phyloP scores from a whole-genome alignment of 345 rosid species.

The Balakata baccata region DNA sequence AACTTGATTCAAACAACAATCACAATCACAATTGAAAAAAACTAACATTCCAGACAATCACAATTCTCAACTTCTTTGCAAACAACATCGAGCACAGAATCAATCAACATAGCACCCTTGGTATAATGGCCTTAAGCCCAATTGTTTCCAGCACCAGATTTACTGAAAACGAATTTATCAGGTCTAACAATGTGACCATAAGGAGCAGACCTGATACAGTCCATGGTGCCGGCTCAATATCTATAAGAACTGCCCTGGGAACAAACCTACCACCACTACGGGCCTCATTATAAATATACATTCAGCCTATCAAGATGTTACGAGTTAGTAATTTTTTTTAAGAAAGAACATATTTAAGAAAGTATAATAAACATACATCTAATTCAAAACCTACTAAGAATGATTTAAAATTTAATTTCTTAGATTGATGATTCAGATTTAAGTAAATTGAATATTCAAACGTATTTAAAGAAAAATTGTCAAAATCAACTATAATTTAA shows the following conservation, averaged over 20 bases:
- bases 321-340: too few relatives aligned
- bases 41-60: constrained; percentile 41
- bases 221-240: constrained; percentile 48
- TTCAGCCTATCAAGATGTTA: constrained; percentile 28
- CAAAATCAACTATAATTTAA: too few relatives aligned
- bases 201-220: constrained; percentile 32
- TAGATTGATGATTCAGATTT: too few relatives aligned
- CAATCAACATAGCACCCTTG: constrained; percentile 43
- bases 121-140: constrained; percentile 49
- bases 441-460: too few relatives aligned
- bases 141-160: constrained; percentile 51
- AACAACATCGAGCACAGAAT: constrained; percentile 43
- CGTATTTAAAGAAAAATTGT: too few relatives aligned
- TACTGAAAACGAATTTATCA: constrained; percentile 44
- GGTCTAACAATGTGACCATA: constrained; percentile 44
- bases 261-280: constrained; percentile 38
- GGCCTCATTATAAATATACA: constrained; percentile 48
- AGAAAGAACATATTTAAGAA: too few relatives aligned
- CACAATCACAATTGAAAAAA: too few relatives aligned
- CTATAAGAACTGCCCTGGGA: constrained; percentile 41
- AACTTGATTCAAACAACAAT: constrained; percentile 44
- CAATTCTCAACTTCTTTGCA: constrained; percentile 44
- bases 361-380: too few relatives aligned
- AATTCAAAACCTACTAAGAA: too few relatives aligned
- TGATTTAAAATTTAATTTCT: too few relatives aligned